These are phyloP conservation scores for Coccomyxa sp. DNA, from an alignment of 139 green algal genomes.

Conservation along the genomic window DNA sequence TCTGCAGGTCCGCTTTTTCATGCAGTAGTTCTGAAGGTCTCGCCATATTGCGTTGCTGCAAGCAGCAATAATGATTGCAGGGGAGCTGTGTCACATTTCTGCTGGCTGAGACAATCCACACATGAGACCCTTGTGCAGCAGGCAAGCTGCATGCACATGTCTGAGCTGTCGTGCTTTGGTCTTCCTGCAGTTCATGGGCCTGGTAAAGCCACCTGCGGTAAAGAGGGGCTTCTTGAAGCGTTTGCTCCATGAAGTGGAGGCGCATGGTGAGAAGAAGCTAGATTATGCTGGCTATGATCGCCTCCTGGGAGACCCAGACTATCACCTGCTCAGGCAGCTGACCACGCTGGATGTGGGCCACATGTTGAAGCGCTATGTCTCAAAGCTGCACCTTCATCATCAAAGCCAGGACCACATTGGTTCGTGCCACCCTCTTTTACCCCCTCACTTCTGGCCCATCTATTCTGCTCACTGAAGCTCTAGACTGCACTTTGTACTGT, in stretches of 20 bases:
- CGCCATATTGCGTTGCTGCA: too few relatives aligned
- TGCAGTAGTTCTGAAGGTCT: not conserved
- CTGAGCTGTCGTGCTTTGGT: too few relatives aligned
- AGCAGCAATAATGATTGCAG: too few relatives aligned
- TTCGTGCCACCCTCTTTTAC: too few relatives aligned
- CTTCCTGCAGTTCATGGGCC: slow-evolving; percentile 21
- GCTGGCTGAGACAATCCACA: too few relatives aligned
- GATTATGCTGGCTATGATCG: not conserved
- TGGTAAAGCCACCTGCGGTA: slow-evolving; percentile 1
- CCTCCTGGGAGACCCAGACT: slow-evolving; percentile 15
- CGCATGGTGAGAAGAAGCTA: slow-evolving; percentile 4
- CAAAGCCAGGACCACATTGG: too few relatives aligned
- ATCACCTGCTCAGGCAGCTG: slow-evolving; percentile 11
- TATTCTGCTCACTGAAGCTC: too few relatives aligned
- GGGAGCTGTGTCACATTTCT: too few relatives aligned
- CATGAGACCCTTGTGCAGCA: too few relatives aligned
- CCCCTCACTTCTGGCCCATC: too few relatives aligned
- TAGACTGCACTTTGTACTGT: not conserved
- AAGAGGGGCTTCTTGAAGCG: slow-evolving; percentile 13
- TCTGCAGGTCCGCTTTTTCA: slow-evolving; percentile 18
- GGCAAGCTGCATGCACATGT: too few relatives aligned
- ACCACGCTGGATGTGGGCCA: slow-evolving; percentile 12
- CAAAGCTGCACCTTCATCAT: not conserved
- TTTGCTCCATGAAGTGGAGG: slow-evolving; percentile 17
- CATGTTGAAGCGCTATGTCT: slow-evolving; percentile 16